Evolutionary conservation across 2,329 filamentous ascomycete genomes (phyloP), one percentile per base, ranked within the genome.

Genomic region (Proliferodiscus dingleyae): DNA sequence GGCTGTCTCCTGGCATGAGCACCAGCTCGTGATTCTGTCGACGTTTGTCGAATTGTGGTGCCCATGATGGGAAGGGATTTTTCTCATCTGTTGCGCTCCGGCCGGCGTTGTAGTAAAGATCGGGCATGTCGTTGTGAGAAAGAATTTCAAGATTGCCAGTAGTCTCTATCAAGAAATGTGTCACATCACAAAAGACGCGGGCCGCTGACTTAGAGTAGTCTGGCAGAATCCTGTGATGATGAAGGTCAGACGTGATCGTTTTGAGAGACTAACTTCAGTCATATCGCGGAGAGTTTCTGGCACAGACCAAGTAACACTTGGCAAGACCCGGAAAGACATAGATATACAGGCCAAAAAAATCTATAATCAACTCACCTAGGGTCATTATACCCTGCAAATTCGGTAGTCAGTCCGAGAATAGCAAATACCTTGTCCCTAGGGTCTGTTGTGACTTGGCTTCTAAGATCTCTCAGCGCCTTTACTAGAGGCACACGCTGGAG

Each of bases 351-450:
- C n/a, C n/a, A n/a, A n/a, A n/a, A n/a, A n/a, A n/a, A n/a, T n/a
- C n/a, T 18, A 16, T 18, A 5, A 10, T 16, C 2, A 34, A 34
- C 32, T 34, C 3, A 34, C 32, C 32, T 34, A 5, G 32, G n/a
- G 19, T 34, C 32, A 18, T 34, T 21, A 10, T n/a, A 34, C 19
- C 19, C 32, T 18, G 16, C 23, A 9, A 11, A 18, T 37, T 37
- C 34, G 15, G 24, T 30, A n/a, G 26, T 18, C 16, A 41, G 22
- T 30, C 26, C 38, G 5, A 41, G 24, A 13, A 41, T 19, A 11
- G 38, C 29, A 18, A 41, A 30, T 4, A 41, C 26, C n/a, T 30
- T 41, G 30, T 41, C 38, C 22, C 18, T 29, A 6, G 38, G 38
- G 21, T 41, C 24, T 22, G 34, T 37, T 13, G 34, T 19, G 13